Conservation (phyloP, 1,284 basidiomycete species). For the Boletellus sp. region DNA sequence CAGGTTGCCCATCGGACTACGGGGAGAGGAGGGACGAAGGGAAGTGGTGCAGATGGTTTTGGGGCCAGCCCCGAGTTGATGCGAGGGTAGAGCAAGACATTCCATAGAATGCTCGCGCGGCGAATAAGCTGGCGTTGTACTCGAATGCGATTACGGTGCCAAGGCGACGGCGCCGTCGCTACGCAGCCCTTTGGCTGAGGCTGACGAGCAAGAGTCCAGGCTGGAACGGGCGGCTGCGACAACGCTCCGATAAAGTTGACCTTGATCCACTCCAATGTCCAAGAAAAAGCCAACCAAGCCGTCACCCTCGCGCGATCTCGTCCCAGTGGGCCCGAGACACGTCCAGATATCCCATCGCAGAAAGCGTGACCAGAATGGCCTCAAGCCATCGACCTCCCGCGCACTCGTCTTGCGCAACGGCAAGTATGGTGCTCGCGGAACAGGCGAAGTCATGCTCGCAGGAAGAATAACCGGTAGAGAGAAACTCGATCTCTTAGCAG, state of each 20-base stretch:
- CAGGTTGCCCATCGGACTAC: conserved; percentile 67
- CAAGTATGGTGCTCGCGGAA: conserved; percentile 65
- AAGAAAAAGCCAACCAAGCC: conserved; percentile 28
- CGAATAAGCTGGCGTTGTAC: not conserved
- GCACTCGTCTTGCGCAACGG: conserved; percentile 73
- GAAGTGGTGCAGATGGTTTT: not conserved
- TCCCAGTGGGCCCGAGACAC: conserved; percentile 51
- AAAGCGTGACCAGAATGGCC: conserved; percentile 46
- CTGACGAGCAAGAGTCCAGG: no score
- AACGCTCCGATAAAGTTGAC: not conserved
- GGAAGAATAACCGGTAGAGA: conserved; percentile 67
- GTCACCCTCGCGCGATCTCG: conserved; percentile 38
- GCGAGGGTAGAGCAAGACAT: not conserved
- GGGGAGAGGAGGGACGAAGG: not conserved
- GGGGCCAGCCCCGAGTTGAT: conserved; percentile 14
- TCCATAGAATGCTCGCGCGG: no score
- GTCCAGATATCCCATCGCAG: conserved; percentile 40
- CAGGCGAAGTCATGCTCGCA: conserved; percentile 58
- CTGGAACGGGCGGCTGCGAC: not conserved
- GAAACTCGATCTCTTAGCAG: conserved; percentile 73
- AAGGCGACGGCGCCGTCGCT: not conserved
- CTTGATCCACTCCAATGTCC: conserved; percentile 20
- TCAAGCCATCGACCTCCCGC: conserved; percentile 60
- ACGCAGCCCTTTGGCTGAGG: not conserved
- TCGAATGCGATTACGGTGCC: not conserved